Percentiles rank a stretch among this genome's conserved stretches.
phyloP scores from a whole-genome alignment of 306 rosid genomes.

The Fragaria iinumae region DNA sequence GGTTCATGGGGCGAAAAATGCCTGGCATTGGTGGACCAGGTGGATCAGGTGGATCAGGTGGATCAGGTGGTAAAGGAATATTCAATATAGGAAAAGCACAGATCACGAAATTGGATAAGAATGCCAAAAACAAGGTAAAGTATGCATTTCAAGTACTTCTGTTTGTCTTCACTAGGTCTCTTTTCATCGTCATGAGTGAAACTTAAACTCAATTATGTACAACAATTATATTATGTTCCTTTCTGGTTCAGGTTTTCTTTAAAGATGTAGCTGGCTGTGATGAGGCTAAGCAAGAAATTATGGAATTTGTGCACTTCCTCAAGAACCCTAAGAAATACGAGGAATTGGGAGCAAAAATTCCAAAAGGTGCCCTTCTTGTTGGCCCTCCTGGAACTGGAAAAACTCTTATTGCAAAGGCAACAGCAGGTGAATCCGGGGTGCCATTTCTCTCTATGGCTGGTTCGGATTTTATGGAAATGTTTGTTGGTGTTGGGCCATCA shows the following conservation, averaged over 20 bases:
- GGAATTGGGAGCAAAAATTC: conserved; percentile 94
- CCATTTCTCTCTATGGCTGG: conserved; percentile 96
- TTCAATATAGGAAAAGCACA: conserved; percentile 89
- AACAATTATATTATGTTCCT: neutral
- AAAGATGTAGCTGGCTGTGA: conserved; percentile 98
- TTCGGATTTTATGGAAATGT: conserved; percentile 94
- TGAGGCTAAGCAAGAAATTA: conserved; percentile 93
- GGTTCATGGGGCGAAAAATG: conserved; percentile 64
- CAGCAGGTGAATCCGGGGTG: conserved; percentile 95
- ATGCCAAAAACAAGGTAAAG: conserved; percentile 83
- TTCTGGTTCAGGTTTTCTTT: conserved; percentile 57
- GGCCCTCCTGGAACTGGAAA: conserved; percentile 99
- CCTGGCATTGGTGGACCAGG: conserved; percentile 62
- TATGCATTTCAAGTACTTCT: conserved; percentile 1
- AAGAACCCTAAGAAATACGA: conserved; percentile 89
- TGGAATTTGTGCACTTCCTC: conserved; percentile 95
- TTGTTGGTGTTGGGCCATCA: conserved; percentile 96
- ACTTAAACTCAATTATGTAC: neutral
- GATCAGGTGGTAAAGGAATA: conserved; percentile 71
- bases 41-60: conserved; percentile 50
- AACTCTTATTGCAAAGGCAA: conserved; percentile 94
- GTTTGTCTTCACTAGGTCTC: conserved; percentile 20
- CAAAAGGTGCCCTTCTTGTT: conserved; percentile 92
- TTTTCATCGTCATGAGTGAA: neutral
- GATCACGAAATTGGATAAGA: conserved; percentile 77